Percentiles rank a stretch among this genome's conserved stretches.
Conservation (phyloP, 768 basidiomycete species). For the Baorangia bicolor region DNA sequence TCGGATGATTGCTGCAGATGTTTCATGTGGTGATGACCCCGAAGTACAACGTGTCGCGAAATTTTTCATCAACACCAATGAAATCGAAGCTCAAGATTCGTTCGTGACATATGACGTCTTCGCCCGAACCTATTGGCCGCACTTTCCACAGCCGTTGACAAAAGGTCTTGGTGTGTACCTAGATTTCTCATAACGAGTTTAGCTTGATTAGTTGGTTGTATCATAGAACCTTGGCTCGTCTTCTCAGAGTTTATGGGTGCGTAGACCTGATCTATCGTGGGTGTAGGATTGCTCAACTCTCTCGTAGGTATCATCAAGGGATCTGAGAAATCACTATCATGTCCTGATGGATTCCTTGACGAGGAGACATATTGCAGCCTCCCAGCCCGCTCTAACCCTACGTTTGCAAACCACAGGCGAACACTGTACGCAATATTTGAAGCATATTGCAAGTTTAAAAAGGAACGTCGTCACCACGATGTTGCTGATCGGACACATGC, state of each 20-base stretch:
- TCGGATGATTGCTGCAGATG: slow-evolving; percentile 27
- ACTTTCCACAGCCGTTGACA: slow-evolving; percentile 48
- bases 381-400: slow-evolving; percentile 51
- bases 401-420: slow-evolving; percentile 51
- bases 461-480: slow-evolving; percentile 45
- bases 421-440: slow-evolving; percentile 54
- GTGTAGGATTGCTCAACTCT: not conserved
- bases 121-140: slow-evolving; percentile 54
- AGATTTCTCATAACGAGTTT: not conserved
- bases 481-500: slow-evolving; percentile 62
- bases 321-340: slow-evolving; percentile 51
- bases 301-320: slow-evolving; percentile 59
- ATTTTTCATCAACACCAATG: slow-evolving; percentile 15
- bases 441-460: slow-evolving; percentile 48
- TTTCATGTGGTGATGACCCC: slow-evolving; percentile 6
- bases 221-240: slow-evolving; percentile 57
- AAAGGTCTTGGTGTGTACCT: slow-evolving; percentile 50
- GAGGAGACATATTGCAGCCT: slow-evolving; percentile 44
- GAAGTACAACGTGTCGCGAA: slow-evolving; percentile 5
- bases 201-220: not conserved
- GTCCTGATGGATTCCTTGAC: slow-evolving; percentile 41
- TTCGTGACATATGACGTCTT: slow-evolving; percentile 50
- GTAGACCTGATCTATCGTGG: slow-evolving; percentile 1
- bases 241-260: slow-evolving; percentile 68
- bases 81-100: slow-evolving; percentile 18